A percentile compares a stretch with the other conserved stretches of the same genome.
These are phyloP conservation scores for Sporothrix euskadiensis DNA, from an alignment of 2,329 filamentous ascomycete genomes.

Conservation along the genomic window DNA sequence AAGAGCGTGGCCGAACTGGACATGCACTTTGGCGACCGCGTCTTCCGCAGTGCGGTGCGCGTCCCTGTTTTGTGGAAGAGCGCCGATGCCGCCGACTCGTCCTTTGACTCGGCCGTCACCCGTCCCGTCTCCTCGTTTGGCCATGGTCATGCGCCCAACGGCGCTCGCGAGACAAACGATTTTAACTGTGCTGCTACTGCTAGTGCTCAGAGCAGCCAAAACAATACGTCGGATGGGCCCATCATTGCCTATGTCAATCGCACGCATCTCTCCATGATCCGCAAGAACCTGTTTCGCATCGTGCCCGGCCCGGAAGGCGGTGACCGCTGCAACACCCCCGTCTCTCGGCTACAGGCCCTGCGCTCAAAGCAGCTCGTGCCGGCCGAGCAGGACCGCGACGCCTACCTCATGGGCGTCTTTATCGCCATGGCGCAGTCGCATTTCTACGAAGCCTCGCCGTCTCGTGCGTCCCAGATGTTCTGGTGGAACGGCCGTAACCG, in stretches of 20 bases:
- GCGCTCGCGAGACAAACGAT: constrained; percentile 29
- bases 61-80: constrained; percentile 54
- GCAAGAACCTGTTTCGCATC: constrained; percentile 51
- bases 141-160: constrained; percentile 20
- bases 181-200: constrained; percentile 32
- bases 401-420: constrained; percentile 54
- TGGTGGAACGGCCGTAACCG: constrained; percentile 28
- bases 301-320: constrained; percentile 43
- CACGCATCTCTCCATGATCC: constrained; percentile 48
- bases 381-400: constrained; percentile 52
- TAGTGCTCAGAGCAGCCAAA: constrained; percentile 33
- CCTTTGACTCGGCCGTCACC: constrained; percentile 43
- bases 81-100: constrained; percentile 36
- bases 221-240: constrained; percentile 36
- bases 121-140: constrained; percentile 39
- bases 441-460: constrained; percentile 45
- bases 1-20: constrained; percentile 47
- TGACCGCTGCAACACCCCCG: constrained; percentile 47
- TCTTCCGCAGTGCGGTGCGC: constrained; percentile 49
- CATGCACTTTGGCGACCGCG: constrained; percentile 51
- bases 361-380: constrained; percentile 52
- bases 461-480: constrained; percentile 35
- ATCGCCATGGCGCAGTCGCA: constrained; percentile 59
- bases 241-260: constrained; percentile 53
- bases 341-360: constrained; percentile 50